Evolutionary conservation across 345 rosid genomes (phyloP), one percentile per base, ranked within the genome.

Genomic region (Punica granatum): DNA sequence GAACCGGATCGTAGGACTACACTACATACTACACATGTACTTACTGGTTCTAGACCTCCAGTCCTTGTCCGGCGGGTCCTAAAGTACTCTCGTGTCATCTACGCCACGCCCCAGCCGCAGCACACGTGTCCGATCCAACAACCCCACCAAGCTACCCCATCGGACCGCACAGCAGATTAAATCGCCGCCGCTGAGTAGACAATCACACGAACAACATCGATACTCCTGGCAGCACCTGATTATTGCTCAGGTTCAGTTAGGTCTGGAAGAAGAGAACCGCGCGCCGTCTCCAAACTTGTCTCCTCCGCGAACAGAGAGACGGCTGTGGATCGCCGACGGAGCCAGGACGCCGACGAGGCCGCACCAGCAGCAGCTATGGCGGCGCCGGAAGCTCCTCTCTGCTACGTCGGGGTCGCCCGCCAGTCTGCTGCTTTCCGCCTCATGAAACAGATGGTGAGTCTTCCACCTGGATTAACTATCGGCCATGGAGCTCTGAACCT

Each of bases 351-450:
- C 9, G 64, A 66, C 33, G 49, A 48, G 61, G 54, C 7, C 35
- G 34, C n/a, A n/a, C n/a, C 1, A 67, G 70, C 71, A 73, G 66
- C 60, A 65, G 42, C 67, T 61, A 94, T 94, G 99, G 86, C 92
- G 70, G 88, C 92, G 32, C 90, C 99, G 8, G 99, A 94, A 75
- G 95, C 92, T 77, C 91, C 97, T 51, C 80, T 90, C 48, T 76
- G 87, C 77, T 93, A 93, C 42, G 98, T 93, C 74, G 98, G 96
- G 69, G 74, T 89, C 60, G 67, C 79, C 0, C 83, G 86, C 71
- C 82, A 88, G 72, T 93, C 97, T 67, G 87, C 96, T 23, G 98
- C 96, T 67, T 90, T 93, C 78, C 90, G 89, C 72, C 92, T 94
- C 66, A 94, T 94, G 97, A 94, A 94, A 83, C 91, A 90, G 61